phyloP scores from a whole-genome alignment of 495 filamentous ascomycete genomes.

The Penicillium samsonianum region DNA sequence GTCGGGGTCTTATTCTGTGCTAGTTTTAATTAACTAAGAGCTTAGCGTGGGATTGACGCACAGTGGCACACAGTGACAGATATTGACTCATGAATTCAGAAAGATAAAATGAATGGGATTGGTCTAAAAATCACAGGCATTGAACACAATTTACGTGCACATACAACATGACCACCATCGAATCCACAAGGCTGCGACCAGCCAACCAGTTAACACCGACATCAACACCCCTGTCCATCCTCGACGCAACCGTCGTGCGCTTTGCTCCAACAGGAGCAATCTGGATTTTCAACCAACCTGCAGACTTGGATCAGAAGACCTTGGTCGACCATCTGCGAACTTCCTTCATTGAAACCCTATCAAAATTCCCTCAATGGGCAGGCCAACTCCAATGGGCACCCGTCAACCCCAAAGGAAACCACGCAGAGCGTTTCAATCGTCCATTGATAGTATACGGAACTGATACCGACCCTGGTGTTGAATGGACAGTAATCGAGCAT shows the following conservation, averaged over 20 bases:
- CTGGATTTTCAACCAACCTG: conserved; percentile 25
- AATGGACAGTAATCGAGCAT: conserved; percentile 8
- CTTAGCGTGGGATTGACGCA: neutral
- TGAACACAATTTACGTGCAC: neutral
- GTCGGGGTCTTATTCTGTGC: neutral
- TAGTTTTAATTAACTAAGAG: neutral
- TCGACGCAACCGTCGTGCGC: conserved; percentile 33
- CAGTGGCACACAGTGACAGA: neutral
- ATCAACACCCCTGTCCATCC: conserved; percentile 27
- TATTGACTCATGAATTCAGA: neutral
- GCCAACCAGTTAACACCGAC: neutral
- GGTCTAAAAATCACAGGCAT: too few species aligned
- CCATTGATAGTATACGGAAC: conserved; percentile 22
- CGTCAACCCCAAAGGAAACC: neutral
- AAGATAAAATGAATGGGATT: neutral
- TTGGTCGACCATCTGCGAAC: conserved; percentile 24
- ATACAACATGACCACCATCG: conserved; percentile 2
- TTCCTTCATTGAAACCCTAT: conserved; percentile 27
- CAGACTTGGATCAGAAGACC: neutral
- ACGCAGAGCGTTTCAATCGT: conserved; percentile 39
- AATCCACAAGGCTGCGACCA: conserved; percentile 5
- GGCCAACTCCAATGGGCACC: conserved; percentile 26
- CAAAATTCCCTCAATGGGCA: conserved; percentile 37
- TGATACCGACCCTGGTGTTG: conserved; percentile 5
- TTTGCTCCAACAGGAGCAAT: conserved; percentile 25